Base-by-base conservation (phyloP, 768 basidiomycete species). In the Leccinellum luteum region DNA sequence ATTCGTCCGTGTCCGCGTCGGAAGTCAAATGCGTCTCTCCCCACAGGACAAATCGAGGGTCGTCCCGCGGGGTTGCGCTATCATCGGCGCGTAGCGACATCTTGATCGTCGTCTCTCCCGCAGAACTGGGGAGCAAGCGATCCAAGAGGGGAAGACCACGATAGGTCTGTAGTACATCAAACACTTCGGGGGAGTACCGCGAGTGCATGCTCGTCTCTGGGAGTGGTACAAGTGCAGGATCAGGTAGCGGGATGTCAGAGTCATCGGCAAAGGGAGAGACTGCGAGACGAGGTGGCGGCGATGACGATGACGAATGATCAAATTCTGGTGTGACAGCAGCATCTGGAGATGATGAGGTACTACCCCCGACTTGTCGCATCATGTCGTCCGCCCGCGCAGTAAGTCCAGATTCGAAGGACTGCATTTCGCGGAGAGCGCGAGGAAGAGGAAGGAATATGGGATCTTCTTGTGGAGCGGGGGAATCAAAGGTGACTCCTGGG, bases 21-120 rank as follows among this genome's bases (percentile, higher is more conserved):
- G 64, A 53, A 5, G 70, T 71, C 4, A 69, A 57, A 23, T 74
- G 64, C 14, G 79, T 73, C 63, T 86, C 84, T 27, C 91, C 93
- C 94, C 94, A 97, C 8, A 96, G 85, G 35, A 94, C 91, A 67
- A 95, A 95, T 0, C 93, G 83, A 15, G 94, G 92, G 63, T 97
- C 94, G 61, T 94, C 89, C 14, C 86, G 82, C 7, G 92, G 92
- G 1, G 87, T 82, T 14, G 86, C 85, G 28, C 80, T 83, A 55
- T 87, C 83, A 34, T 89, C 86, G 0, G 82, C 70, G 25, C 82
- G 79, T 14, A 90, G 70, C 1, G 87, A 88, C 67, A 93, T 76
- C 68, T 83, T 86, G 71, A 90, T 86, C 28, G 90, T 87, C 3
- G 85, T 84, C 31, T 85, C 84, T 45, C 81, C 82, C 10, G 78